Evolutionary conservation across 495 filamentous ascomycete genomes (phyloP).

Genomic region (Aspergillus ellipticus): DNA sequence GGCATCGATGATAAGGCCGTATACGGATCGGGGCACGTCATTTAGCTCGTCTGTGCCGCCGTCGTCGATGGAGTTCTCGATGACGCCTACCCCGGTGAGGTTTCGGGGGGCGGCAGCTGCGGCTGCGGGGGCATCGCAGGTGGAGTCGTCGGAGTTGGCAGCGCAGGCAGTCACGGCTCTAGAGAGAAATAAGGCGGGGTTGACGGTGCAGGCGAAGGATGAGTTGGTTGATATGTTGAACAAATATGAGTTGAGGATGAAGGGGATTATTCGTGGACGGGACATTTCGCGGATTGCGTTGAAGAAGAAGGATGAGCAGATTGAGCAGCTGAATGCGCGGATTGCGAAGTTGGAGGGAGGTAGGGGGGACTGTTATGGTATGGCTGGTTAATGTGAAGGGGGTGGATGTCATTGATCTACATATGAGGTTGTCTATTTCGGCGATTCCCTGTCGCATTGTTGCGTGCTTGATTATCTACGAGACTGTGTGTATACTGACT

Average conservation of each 20-base stretch:
- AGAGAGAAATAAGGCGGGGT: conserved; percentile 41
- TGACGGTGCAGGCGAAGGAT: conserved; percentile 35
- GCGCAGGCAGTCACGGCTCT: conserved; percentile 49
- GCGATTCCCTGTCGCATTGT: not conserved
- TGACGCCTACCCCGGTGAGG: conserved; percentile 50
- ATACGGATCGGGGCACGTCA: not conserved
- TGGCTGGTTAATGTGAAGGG: not conserved
- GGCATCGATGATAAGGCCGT: not conserved
- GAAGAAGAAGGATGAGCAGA: conserved; percentile 59
- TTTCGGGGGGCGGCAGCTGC: conserved; percentile 37
- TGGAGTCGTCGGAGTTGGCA: conserved; percentile 47
- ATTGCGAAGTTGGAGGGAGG: conserved; percentile 51
- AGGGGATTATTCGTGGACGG: conserved; percentile 56
- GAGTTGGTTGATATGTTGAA: conserved; percentile 49
- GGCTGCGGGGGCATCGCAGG: not conserved
- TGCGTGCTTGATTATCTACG: not conserved
- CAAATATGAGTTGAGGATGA: conserved; percentile 50
- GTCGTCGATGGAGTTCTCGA: conserved; percentile 30
- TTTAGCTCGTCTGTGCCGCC: conserved; percentile 11
- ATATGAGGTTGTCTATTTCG: not conserved
- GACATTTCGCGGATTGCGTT: conserved; percentile 59
- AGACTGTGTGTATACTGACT: not conserved
- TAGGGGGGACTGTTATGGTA: not conserved
- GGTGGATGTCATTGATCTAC: not conserved
- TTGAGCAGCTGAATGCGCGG: conserved; percentile 52